Conservation (phyloP, 2,329 filamentous ascomycete genomes). For the Colletotrichum sp. region DNA sequence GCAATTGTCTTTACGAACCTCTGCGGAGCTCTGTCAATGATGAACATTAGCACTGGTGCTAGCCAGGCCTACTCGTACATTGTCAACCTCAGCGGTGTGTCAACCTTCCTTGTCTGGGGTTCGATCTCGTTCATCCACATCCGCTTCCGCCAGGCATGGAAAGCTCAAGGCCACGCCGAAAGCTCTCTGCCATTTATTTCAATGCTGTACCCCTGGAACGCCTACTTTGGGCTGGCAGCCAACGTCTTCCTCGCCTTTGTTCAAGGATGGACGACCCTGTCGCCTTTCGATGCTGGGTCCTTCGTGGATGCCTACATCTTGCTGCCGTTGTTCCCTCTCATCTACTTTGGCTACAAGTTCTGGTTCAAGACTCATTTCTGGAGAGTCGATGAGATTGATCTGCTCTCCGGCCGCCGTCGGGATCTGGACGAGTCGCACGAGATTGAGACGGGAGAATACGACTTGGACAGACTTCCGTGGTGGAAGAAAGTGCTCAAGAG, state of each 20-base stretch:
- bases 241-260: conserved; percentile 66
- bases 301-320: conserved; percentile 71
- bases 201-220: conserved; percentile 60
- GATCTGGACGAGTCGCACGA: conserved; percentile 56
- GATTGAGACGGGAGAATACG: conserved; percentile 29
- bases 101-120: conserved; percentile 76
- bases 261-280: conserved; percentile 65
- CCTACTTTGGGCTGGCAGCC: conserved; percentile 62
- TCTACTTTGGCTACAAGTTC: conserved; percentile 61
- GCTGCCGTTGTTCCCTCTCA: conserved; percentile 62
- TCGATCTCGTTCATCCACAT: conserved; percentile 75
- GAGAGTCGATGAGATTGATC: conserved; percentile 57
- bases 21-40: conserved; percentile 75
- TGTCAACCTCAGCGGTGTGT: conserved; percentile 72
- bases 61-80: conserved; percentile 71
- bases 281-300: conserved; percentile 61
- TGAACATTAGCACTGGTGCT: conserved; percentile 73
- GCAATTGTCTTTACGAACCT: conserved; percentile 73
- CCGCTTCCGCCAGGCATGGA: conserved; percentile 71
- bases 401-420: conserved; percentile 58
- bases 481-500: conserved; percentile 50
- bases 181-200: conserved; percentile 62
- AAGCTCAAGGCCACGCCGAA: conserved; percentile 58
- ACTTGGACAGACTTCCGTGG: conserved; percentile 29
- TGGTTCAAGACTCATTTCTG: conserved; percentile 58